phyloP scores from a whole-genome alignment of 257 asterid genomes.

The Osmanthus fragrans region DNA sequence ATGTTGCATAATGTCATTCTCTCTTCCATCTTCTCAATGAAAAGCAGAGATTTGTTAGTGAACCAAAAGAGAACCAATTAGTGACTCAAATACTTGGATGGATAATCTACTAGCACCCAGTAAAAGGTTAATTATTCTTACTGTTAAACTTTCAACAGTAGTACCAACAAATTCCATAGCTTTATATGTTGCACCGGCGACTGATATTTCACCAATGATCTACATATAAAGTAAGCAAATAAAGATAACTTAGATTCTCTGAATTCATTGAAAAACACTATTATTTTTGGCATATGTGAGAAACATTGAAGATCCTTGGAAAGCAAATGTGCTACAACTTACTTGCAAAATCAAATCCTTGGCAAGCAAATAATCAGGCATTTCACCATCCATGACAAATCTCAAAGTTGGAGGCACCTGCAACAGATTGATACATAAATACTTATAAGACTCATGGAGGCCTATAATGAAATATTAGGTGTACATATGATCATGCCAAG shows the following conservation, averaged over 20 bases:
- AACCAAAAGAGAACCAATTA: background rate
- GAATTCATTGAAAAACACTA: background rate
- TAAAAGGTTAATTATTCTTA: slow-evolving; percentile 35
- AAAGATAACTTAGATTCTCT: slow-evolving; percentile 5
- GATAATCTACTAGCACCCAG: background rate
- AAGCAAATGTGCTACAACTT: slow-evolving; percentile 28
- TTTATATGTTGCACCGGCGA: slow-evolving; percentile 96
- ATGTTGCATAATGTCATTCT: slow-evolving; percentile 98
- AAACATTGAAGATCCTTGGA: background rate
- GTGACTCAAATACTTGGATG: background rate
- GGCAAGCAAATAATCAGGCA: slow-evolving; percentile 91
- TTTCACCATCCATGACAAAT: slow-evolving; percentile 95
- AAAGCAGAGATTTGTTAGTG: slow-evolving; percentile 3
- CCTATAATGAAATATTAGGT: slow-evolving; percentile 5
- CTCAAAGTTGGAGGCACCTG: slow-evolving; percentile 97
- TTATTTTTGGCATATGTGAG: background rate
- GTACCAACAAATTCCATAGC: slow-evolving; percentile 98
- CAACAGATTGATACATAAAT: slow-evolving; percentile 23
- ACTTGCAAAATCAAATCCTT: slow-evolving; percentile 98
- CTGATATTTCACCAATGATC: slow-evolving; percentile 99
- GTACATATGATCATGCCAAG: background rate
- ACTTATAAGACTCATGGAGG: background rate
- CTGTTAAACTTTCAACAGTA: slow-evolving; percentile 88
- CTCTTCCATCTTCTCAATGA: slow-evolving; percentile 82
- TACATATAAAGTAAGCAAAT: slow-evolving; percentile 32